Evolutionary conservation across 768 basidiomycete species (phyloP).

Genomic region (Ephemerocybe angulata): DNA sequence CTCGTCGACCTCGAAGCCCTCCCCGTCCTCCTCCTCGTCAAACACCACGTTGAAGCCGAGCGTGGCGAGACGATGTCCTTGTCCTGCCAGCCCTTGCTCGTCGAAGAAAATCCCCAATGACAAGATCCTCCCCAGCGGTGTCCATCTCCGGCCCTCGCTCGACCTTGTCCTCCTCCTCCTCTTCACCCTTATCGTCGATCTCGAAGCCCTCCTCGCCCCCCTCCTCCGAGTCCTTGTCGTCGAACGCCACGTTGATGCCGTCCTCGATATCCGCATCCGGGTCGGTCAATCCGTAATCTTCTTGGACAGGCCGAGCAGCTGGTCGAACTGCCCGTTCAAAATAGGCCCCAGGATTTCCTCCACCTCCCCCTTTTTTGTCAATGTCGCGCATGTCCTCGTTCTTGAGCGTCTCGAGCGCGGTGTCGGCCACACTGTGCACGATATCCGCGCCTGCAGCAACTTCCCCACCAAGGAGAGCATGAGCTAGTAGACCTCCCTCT

Average conservation of each 20-base stretch:
- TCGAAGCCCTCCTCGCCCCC: conserved; percentile 90
- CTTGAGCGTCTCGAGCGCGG: conserved; percentile 83
- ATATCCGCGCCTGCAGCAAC: conserved; percentile 87
- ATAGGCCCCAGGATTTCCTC: conserved; percentile 70
- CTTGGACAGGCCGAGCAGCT: conserved; percentile 81
- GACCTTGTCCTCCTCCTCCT: conserved; percentile 44
- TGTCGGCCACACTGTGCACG: conserved; percentile 95
- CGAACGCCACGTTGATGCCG: conserved; percentile 95
- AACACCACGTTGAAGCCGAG: too few relatives aligned
- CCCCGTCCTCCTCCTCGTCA: too few relatives aligned
- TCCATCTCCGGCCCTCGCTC: conserved; percentile 42
- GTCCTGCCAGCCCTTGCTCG: too few relatives aligned
- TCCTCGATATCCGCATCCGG: conserved; percentile 92
- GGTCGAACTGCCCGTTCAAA: conserved; percentile 71
- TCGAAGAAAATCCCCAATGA: conserved; percentile 86
- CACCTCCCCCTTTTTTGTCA: conserved; percentile 93
- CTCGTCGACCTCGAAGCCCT: too few relatives aligned
- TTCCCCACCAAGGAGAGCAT: conserved; percentile 81
- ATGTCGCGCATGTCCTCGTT: conserved; percentile 89
- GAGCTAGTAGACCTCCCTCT: conserved; percentile 90
- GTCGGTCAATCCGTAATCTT: conserved; percentile 92
- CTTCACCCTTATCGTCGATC: conserved; percentile 75
- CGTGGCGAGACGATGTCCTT: too few relatives aligned
- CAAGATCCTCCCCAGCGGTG: conserved; percentile 60
- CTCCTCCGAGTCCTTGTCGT: conserved; percentile 94